A percentile compares a stretch with the other conserved stretches of the same genome.
These are phyloP conservation scores for Suhomyces kilbournensis DNA, from an alignment of 805 yeast genomes.

Conservation along the genomic window DNA sequence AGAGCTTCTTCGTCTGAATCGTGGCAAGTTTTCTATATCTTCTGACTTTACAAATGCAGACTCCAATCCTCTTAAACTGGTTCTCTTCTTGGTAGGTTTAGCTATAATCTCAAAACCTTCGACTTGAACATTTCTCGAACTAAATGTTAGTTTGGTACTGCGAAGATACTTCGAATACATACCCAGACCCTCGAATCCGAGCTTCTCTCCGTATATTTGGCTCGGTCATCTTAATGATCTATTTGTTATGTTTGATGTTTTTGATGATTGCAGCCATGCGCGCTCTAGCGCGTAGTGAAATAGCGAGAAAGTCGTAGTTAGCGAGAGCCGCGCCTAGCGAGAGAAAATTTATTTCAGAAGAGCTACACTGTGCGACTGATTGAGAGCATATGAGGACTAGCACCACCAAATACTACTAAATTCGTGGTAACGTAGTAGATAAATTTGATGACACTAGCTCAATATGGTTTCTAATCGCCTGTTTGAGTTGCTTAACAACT, in stretches of 20 bases:
- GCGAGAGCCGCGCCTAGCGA: background rate
- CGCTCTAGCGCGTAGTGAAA: background rate
- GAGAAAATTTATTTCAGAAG: background rate
- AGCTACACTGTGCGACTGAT: background rate
- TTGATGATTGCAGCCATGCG: background rate
- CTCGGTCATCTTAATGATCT: constrained; percentile 7
- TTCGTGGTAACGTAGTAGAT: too few species aligned
- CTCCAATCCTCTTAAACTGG: constrained; percentile 14
- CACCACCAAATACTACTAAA: background rate
- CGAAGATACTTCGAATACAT: constrained; percentile 17
- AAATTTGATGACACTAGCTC: too few species aligned
- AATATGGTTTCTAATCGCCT: too few species aligned
- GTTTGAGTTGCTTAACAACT: too few species aligned
- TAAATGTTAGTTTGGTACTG: constrained; percentile 13
- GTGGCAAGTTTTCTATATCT: constrained; percentile 17
- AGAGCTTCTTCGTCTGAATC: constrained; percentile 10
- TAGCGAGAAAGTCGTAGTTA: background rate
- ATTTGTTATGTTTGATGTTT: background rate
- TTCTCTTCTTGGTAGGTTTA: constrained; percentile 5
- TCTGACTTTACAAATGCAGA: constrained; percentile 24
- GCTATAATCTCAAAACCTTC: constrained; percentile 15
- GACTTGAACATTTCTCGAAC: constrained; percentile 16
- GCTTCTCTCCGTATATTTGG: constrained; percentile 24
- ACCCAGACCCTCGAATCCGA: constrained; percentile 43
- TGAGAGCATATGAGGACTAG: background rate